Evolutionary conservation across 768 basidiomycete species (phyloP), one percentile per base, ranked within the genome.

Genomic region (Termitomyces sp.): DNA sequence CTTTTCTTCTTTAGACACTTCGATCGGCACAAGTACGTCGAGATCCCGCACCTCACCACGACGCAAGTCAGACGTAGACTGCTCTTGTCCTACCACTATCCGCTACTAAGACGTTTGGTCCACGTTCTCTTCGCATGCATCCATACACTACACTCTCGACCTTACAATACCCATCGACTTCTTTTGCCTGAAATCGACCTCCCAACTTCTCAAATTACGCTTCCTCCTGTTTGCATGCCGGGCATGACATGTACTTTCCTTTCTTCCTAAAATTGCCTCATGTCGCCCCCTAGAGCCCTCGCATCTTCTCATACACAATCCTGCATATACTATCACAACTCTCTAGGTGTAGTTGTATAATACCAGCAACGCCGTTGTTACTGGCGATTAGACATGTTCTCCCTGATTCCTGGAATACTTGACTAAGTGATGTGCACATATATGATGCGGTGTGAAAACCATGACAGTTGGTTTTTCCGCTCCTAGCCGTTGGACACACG

Each of bases 101-200:
- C 44, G 31, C 63, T 63, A 67, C 62, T 61, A 67, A 67, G 68
- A 71, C 53, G 42, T 57, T 63, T 60, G 60, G 60, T 60, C 48
- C 49, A 53, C 61, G 63, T 61, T 63, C 49, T 39, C 52, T 63
- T 67, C 67, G 61, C 64, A 67, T 63, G 55, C 65, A 61, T 65
- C 32, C 62, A 61, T 69, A 71, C 61, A 63, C 64, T 70, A 68
- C 63, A 59, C 58, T 53, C 58, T 60, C 64, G 64, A 62, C 63
- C 34, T 59, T 58, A 42, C 46, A 59, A 61, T 63, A 63, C 59
- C 59, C 64, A 48, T 44, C 59, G 46, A 50, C 58, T 53, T 61
- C 59, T 39, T 54, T 49, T 57, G 58, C 36, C 61, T 37, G 56
- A 53, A 55, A 59, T 46, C 57, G 53, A 59, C 54, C 48, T 42